Evolutionary conservation across 2,329 filamentous ascomycete species (phyloP), one percentile per base, ranked within the genome.

Genomic region (Talaromyces albobiverticillius): DNA sequence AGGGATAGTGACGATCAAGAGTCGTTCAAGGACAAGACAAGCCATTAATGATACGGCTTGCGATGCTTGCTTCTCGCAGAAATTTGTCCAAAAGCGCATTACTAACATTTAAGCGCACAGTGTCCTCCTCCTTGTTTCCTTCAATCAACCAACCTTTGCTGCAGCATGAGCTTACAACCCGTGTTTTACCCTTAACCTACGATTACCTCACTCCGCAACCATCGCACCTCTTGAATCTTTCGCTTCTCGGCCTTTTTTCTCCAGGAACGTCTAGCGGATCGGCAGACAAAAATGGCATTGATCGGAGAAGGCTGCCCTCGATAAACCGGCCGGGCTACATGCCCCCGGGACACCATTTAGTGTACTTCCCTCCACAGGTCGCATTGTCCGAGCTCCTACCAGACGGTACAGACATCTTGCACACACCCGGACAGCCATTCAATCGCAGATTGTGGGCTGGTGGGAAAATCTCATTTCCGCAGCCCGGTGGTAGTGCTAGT

Each of bases 371-470:
- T 56, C 82, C 88, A 10, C 82, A 84, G 58, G 76, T 87, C 16
- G 77, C 81, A 1, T 75, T 82, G 13, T 82, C 80, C 7, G 62
- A 77, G 31, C 81, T 97, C 41, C 80, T 90, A 16, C 77, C 84
- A 1, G 94, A 99, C 73, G 93, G 94, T 54, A 95, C 92, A 1
- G 93, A 97, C 68, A 77, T 82, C 4, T 78, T 87, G 51, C 90
- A 96, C 66, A 85, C 79, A 22, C 93, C 93, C 0, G 89, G 87
- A 1, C 67, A 68, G 3, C 84, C 85, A 1, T 96, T 89, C 67
- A 79, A 79, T 48, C 82, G 89, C 20, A 85, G 94, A 16, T 84
- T 99, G 76, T 99, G 94, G 94, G 90, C 89, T 13, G 91, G 92
- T 29, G 94, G 93, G 0, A 79, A 80, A 38, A 71, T 96, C 8